Evolutionary conservation across 2,329 filamentous ascomycete genomes (phyloP).

Genomic region (Gyromitra esculenta): DNA sequence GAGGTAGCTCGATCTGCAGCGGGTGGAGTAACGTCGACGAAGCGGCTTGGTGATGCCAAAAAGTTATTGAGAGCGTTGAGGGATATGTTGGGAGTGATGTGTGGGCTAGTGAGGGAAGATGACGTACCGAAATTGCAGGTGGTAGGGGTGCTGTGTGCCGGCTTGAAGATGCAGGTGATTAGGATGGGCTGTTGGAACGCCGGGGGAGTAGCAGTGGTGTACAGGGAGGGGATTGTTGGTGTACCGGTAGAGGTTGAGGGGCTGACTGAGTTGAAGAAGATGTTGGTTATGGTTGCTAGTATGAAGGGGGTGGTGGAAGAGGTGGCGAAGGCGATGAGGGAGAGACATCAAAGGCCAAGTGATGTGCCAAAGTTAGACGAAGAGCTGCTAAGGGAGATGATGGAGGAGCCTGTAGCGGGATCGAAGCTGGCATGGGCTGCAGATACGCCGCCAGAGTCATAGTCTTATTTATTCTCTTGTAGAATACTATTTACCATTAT

Average conservation of each 20-base stretch:
- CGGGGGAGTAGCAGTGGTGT: neutral
- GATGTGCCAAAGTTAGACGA: constrained; percentile 13
- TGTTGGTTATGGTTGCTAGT: constrained; percentile 13
- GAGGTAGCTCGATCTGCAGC: constrained; percentile 33
- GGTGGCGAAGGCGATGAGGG: constrained; percentile 55
- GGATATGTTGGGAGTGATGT: constrained; percentile 33
- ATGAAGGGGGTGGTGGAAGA: constrained; percentile 27
- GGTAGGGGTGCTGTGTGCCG: constrained; percentile 32
- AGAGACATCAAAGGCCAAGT: neutral
- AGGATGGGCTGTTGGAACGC: constrained; percentile 10
- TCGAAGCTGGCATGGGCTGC: constrained; percentile 9
- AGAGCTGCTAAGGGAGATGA: constrained; percentile 24
- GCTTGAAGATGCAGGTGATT: constrained; percentile 24
- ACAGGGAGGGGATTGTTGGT: neutral
- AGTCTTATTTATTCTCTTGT: too few species aligned
- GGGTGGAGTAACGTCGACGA: constrained; percentile 29
- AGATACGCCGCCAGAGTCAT: constrained; percentile 1
- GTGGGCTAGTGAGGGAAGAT: constrained; percentile 8
- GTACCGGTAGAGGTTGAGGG: neutral
- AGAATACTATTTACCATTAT: too few species aligned
- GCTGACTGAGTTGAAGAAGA: neutral
- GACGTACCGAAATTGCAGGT: constrained; percentile 24
- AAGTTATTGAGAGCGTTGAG: constrained; percentile 32
- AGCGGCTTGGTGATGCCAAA: constrained; percentile 26
- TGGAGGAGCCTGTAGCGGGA: neutral